Percentiles rank a stretch among this genome's conserved stretches.
These are phyloP conservation scores for Fusarium abutilonis DNA, from an alignment of 2,329 filamentous ascomycete species.

Conservation along the genomic window DNA sequence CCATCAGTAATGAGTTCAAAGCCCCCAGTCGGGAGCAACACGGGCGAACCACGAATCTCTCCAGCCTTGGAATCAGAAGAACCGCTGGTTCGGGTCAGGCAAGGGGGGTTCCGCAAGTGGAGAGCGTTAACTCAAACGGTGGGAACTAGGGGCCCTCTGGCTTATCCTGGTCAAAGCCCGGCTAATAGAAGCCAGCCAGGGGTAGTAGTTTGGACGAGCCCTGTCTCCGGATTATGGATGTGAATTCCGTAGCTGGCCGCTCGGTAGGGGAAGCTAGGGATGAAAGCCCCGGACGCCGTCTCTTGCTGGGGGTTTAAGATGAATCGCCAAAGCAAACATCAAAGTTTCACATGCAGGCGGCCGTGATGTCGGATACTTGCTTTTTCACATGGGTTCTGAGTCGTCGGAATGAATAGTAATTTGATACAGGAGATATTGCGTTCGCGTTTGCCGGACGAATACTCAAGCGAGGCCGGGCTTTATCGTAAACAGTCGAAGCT, in stretches of 20 bases:
- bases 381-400: constrained; percentile 21
- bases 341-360: constrained; percentile 31
- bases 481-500: constrained; percentile 5
- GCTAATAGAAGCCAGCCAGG: not conserved
- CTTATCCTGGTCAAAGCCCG: constrained; percentile 22
- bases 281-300: constrained; percentile 13
- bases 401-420: constrained; percentile 10
- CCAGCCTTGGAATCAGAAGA: constrained; percentile 22
- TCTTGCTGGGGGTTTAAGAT: constrained; percentile 9
- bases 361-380: constrained; percentile 16
- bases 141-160: constrained; percentile 5
- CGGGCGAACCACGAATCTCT: constrained; percentile 23
- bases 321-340: constrained; percentile 31
- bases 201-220: constrained; percentile 3
- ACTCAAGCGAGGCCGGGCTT: constrained; percentile 9
- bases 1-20: constrained; percentile 18
- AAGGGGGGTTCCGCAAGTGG: constrained; percentile 8
- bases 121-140: constrained; percentile 10
- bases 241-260: constrained; percentile 22
- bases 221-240: constrained; percentile 24
- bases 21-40: constrained; percentile 9
- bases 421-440: constrained; percentile 10
- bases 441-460: constrained; percentile 8
- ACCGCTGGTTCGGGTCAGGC: constrained; percentile 40
- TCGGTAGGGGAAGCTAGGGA: constrained; percentile 17